Conservation (phyloP, 306 rosid genomes). For the Amphicarpaea edgeworthii region DNA sequence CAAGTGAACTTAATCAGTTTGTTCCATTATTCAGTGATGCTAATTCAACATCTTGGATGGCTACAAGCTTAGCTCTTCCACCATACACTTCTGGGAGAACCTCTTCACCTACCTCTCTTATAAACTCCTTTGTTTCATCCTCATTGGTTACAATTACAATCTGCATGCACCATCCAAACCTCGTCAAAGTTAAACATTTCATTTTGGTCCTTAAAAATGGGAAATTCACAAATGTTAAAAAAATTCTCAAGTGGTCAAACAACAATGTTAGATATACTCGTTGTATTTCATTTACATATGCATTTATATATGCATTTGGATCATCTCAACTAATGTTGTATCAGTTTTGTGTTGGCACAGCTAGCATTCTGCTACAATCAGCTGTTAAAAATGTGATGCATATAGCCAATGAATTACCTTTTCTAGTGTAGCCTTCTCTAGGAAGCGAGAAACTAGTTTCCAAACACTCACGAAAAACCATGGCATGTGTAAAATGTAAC, state of each 20-base stretch:
- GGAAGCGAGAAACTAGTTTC: conserved; percentile 84
- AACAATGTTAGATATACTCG: too few species aligned
- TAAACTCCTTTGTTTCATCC: conserved; percentile 62
- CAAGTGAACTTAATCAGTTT: conserved; percentile 30
- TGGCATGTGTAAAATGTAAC: conserved; percentile 82
- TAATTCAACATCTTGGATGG: conserved; percentile 69
- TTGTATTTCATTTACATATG: too few species aligned
- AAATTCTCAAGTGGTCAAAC: too few species aligned
- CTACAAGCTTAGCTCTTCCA: conserved; percentile 70
- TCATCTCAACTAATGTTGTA: too few species aligned
- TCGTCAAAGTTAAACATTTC: conserved; percentile 11
- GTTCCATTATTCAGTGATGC: conserved; percentile 54
- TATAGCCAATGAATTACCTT: conserved; percentile 60
- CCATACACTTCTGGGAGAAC: conserved; percentile 83
- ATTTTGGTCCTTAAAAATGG: background rate
- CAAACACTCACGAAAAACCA: conserved; percentile 89
- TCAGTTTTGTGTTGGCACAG: too few species aligned
- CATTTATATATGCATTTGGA: too few species aligned
- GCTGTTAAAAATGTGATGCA: too few species aligned
- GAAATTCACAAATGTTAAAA: background rate
- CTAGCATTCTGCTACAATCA: too few species aligned
- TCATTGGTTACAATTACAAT: conserved; percentile 76
- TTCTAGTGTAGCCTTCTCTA: conserved; percentile 79
- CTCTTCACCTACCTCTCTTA: conserved; percentile 80
- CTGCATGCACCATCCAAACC: conserved; percentile 59